A percentile compares a stretch with the other conserved stretches of the same genome.
These are phyloP conservation scores for Darksidea phi DNA, from an alignment of 495 filamentous ascomycete species.

Conservation along the genomic window DNA sequence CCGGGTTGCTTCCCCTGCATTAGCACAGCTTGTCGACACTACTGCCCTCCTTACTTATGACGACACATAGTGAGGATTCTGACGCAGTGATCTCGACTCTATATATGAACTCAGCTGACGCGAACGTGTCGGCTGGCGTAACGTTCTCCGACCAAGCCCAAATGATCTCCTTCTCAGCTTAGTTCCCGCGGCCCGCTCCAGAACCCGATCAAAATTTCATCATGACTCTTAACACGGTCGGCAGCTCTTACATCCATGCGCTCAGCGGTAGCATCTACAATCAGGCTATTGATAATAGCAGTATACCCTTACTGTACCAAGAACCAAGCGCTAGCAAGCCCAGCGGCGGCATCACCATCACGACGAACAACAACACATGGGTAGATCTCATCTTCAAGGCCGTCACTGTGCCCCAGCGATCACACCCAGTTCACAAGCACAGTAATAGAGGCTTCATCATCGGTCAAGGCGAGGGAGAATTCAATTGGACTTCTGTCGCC, in stretches of 20 bases:
- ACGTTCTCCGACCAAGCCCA: conserved; percentile 42
- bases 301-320: conserved; percentile 48
- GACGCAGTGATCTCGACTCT: conserved; percentile 36
- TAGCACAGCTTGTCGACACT: conserved; percentile 44
- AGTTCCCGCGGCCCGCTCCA: conserved; percentile 40
- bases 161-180: conserved; percentile 47
- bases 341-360: conserved; percentile 45
- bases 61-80: conserved; percentile 2
- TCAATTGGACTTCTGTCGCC: conserved; percentile 52
- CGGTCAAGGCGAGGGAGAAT: conserved; percentile 51
- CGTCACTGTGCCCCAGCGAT: conserved; percentile 44
- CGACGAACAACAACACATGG: conserved; percentile 52
- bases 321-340: conserved; percentile 37
- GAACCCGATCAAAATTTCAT: conserved; percentile 47
- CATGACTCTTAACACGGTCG: conserved; percentile 45
- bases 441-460: conserved; percentile 59
- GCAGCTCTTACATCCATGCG: conserved; percentile 50
- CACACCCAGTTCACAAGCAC: conserved; percentile 65
- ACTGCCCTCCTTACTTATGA: conserved; percentile 43
- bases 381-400: conserved; percentile 57
- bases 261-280: conserved; percentile 45
- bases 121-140: conserved; percentile 41
- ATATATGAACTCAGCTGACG: conserved; percentile 48
- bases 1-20: conserved; percentile 41
- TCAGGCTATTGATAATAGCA: conserved; percentile 37